Percentiles rank a stretch among this genome's conserved stretches.
phyloP scores from a whole-genome alignment of 768 basidiomycete genomes.

The Russula sp. region DNA sequence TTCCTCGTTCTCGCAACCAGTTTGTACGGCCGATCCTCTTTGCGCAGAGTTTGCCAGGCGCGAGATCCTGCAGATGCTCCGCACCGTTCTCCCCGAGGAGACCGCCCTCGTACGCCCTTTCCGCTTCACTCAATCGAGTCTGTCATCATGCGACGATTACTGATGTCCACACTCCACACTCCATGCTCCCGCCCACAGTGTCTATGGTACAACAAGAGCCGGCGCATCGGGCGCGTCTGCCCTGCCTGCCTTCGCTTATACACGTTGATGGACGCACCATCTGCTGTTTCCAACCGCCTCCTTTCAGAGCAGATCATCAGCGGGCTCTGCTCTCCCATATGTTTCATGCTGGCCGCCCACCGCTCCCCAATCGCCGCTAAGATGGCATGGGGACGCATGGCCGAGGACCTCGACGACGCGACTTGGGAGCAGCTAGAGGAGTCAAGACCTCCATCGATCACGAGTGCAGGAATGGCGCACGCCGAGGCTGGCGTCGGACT shows the following conservation, averaged over 20 bases:
- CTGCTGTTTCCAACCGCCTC: conserved; percentile 42
- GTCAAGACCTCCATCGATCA: conserved; percentile 14
- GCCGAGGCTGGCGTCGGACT: conserved; percentile 35
- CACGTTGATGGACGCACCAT: conserved; percentile 55
- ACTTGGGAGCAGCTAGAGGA: conserved; percentile 57
- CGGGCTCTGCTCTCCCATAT: conserved; percentile 71
- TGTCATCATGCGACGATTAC: background rate
- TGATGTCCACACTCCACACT: conserved; percentile 32
- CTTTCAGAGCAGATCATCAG: conserved; percentile 62
- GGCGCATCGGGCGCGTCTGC: conserved; percentile 61
- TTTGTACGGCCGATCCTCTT: conserved; percentile 53
- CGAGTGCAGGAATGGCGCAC: conserved; percentile 27
- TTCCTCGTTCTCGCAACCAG: conserved; percentile 61
- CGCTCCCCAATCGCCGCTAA: conserved; percentile 56
- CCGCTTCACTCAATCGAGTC: background rate
- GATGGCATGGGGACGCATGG: conserved; percentile 60
- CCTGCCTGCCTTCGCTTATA: conserved; percentile 73
- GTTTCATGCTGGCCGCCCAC: conserved; percentile 67
- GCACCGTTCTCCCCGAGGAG: conserved; percentile 62
- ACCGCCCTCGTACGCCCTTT: conserved; percentile 49
- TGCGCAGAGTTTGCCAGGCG: conserved; percentile 74
- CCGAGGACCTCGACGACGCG: conserved; percentile 58
- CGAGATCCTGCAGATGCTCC: conserved; percentile 68
- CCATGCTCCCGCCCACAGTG: conserved; percentile 23
- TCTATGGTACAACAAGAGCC: conserved; percentile 82